Conservation (phyloP, 1,284 basidiomycete genomes). For the Leucoagaricus sp. region DNA sequence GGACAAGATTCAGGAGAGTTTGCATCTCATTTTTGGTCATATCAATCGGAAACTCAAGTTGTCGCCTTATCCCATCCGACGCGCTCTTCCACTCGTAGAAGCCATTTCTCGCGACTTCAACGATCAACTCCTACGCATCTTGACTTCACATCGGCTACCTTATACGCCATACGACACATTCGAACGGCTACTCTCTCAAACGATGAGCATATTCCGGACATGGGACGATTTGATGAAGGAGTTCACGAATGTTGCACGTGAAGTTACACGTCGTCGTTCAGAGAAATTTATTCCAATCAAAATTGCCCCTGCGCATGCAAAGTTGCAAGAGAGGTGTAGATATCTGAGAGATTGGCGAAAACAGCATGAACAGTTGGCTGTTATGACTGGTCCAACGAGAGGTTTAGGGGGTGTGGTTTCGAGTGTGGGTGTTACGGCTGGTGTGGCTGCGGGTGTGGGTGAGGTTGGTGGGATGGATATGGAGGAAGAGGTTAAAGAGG, state of each 20-base stretch:
- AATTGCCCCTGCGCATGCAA: constrained; percentile 87
- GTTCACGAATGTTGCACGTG: constrained; percentile 96
- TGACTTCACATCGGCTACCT: constrained; percentile 87
- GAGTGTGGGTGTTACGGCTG: constrained; percentile 64
- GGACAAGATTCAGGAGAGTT: constrained; percentile 89
- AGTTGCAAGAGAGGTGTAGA: constrained; percentile 85
- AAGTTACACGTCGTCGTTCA: constrained; percentile 87
- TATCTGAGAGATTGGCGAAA: constrained; percentile 94
- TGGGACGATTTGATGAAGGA: constrained; percentile 99
- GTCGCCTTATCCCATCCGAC: constrained; percentile 94
- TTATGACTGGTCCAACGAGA: constrained; percentile 96
- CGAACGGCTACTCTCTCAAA: constrained; percentile 79
- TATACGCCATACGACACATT: constrained; percentile 96
- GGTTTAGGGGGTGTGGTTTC: constrained; percentile 66
- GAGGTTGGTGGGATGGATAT: constrained; percentile 78
- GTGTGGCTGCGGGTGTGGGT: constrained; percentile 51
- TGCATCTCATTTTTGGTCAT: constrained; percentile 88
- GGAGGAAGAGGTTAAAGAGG: constrained; percentile 95
- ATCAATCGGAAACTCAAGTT: constrained; percentile 95
- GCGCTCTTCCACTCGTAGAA: constrained; percentile 94
- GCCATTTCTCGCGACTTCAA: constrained; percentile 98
- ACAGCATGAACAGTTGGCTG: constrained; percentile 95
- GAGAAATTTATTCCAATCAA: constrained; percentile 99
- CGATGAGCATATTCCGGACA: constrained; percentile 84
- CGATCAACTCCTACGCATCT: constrained; percentile 89